Evolutionary conservation across 1,139 yeast genomes (phyloP).

Genomic region (Barnettozyma hawaiiensis): DNA sequence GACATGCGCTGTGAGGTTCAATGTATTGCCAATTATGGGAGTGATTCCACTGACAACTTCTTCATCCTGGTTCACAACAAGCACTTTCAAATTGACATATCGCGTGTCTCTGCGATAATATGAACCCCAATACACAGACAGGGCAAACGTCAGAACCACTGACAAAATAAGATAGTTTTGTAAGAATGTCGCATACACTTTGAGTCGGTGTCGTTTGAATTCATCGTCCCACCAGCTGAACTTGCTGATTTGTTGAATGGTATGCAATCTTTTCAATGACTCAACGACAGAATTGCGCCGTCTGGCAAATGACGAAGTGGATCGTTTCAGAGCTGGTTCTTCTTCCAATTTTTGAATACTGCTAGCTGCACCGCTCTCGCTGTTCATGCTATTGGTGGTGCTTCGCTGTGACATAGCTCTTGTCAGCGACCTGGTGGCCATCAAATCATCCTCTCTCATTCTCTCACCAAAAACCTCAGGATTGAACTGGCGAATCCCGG

Average conservation of each 20-base stretch:
- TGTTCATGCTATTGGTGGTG: neutral
- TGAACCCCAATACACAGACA: slow-evolving; percentile 58
- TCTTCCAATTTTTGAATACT: neutral
- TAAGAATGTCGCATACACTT: slow-evolving; percentile 17
- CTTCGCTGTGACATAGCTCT: slow-evolving; percentile 4
- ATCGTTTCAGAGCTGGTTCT: neutral
- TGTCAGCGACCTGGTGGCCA: slow-evolving; percentile 6
- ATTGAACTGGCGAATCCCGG: slow-evolving; percentile 9
- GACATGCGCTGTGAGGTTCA: slow-evolving; percentile 29
- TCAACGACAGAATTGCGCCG: slow-evolving; percentile 19
- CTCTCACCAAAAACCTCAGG: slow-evolving; percentile 6
- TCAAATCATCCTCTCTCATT: slow-evolving; percentile 8
- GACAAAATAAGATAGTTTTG: slow-evolving; percentile 20
- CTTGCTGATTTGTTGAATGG: slow-evolving; percentile 17
- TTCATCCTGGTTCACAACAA: slow-evolving; percentile 43
- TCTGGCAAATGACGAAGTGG: slow-evolving; percentile 6
- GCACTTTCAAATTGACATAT: slow-evolving; percentile 37
- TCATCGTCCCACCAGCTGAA: slow-evolving; percentile 22
- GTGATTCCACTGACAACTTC: slow-evolving; percentile 20
- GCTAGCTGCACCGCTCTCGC: neutral
- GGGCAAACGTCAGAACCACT: slow-evolving; percentile 16
- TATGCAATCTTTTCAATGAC: slow-evolving; percentile 12
- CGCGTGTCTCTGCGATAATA: slow-evolving; percentile 39
- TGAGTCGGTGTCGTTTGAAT: slow-evolving; percentile 19
- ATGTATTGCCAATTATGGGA: slow-evolving; percentile 34